A percentile compares a stretch with the other conserved stretches of the same genome.
phyloP scores from a whole-genome alignment of 192 early-diverging fungal species.

The Mortierella claussenii region DNA sequence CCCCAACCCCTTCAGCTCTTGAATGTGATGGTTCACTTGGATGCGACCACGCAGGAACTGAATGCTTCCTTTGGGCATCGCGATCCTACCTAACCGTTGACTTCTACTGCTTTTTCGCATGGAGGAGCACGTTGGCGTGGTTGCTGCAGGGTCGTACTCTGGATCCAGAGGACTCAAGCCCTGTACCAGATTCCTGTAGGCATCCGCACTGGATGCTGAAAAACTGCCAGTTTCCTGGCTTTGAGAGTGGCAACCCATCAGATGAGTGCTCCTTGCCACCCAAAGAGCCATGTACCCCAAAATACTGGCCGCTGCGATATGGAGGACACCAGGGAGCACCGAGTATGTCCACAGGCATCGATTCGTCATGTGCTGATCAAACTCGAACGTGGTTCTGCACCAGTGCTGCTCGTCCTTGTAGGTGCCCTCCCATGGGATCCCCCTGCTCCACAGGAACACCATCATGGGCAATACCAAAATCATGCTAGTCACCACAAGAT shows the following conservation, averaged over 20 bases:
- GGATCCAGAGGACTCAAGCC: constrained; percentile 8
- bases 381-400: constrained; percentile 23
- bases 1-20: constrained; percentile 28
- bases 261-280: constrained; percentile 17
- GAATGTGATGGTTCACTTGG: constrained; percentile 50
- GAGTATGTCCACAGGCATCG: constrained; percentile 40
- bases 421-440: constrained; percentile 32
- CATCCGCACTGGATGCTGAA: background rate
- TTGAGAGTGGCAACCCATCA: background rate
- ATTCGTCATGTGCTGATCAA: constrained; percentile 39
- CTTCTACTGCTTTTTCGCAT: no score
- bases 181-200: constrained; percentile 7
- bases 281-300: constrained; percentile 33
- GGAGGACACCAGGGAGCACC: constrained; percentile 25
- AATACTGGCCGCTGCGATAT: constrained; percentile 1
- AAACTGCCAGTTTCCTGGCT: background rate
- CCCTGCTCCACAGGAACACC: constrained; percentile 11
- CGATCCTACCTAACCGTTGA: no score
- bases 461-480: constrained; percentile 36
- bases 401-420: constrained; percentile 18
- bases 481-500: constrained; percentile 21
- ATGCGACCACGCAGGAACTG: constrained; percentile 35
- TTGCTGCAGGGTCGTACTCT: background rate
- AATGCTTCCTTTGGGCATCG: constrained; percentile 5
- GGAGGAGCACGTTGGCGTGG: no score